Conservation (phyloP, 257 asterid species). For the Marsdenia floribunda region DNA sequence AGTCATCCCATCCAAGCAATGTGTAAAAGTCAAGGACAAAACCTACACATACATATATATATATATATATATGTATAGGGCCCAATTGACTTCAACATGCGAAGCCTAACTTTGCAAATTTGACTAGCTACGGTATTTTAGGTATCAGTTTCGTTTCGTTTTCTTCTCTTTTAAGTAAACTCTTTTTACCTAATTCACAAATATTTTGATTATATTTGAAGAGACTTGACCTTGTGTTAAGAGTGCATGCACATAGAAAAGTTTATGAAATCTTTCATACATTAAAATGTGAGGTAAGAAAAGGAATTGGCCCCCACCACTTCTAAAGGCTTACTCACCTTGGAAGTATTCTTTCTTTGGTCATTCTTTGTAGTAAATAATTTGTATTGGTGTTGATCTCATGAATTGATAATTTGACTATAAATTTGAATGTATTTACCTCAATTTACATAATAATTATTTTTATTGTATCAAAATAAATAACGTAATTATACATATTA, state of each 20-base stretch:
- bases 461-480: no score
- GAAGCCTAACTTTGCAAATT: slow-evolving; percentile 3
- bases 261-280: background rate
- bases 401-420: no score
- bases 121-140: background rate
- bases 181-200: slow-evolving; percentile 4
- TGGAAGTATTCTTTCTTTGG: background rate
- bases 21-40: background rate
- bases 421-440: no score
- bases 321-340: background rate
- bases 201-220: background rate
- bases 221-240: background rate
- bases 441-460: no score
- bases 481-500: no score
- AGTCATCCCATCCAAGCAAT: no score
- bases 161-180: background rate
- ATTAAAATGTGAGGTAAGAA: background rate
- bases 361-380: background rate
- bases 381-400: no score
- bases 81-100: background rate
- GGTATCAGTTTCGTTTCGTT: background rate
- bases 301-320: background rate
- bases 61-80: background rate
- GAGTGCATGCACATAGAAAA: background rate
- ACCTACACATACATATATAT: no score